phyloP scores from a whole-genome alignment of 208 protist species.

The Leishmania tarentolae region DNA sequence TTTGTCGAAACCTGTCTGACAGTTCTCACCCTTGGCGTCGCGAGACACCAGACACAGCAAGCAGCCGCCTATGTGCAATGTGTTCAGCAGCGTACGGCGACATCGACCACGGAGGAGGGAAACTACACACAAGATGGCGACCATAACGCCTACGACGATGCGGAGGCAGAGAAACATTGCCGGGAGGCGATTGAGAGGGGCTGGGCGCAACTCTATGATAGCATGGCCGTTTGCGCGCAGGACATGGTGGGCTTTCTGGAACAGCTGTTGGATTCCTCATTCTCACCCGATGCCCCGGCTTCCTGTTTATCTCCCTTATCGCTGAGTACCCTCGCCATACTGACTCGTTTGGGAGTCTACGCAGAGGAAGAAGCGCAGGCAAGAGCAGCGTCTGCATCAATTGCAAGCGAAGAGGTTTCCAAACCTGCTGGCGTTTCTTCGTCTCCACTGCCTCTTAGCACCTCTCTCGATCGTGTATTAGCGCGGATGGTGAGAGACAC shows the following conservation, averaged over 20 bases:
- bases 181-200: slow-evolving; percentile 8
- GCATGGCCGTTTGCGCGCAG: not conserved
- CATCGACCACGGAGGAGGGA: not conserved
- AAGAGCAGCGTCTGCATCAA: not conserved
- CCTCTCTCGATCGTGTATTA: slow-evolving; percentile 10
- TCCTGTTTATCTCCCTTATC: slow-evolving; percentile 9
- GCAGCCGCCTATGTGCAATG: slow-evolving; percentile 20
- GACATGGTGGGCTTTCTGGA: slow-evolving; percentile 2
- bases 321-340: slow-evolving; percentile 13
- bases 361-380: slow-evolving; percentile 3
- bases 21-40: slow-evolving; percentile 10
- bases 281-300: not conserved
- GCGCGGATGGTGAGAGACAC: slow-evolving; percentile 14
- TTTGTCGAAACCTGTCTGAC: slow-evolving; percentile 13
- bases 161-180: slow-evolving; percentile 1
- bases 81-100: not conserved
- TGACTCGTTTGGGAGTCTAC: slow-evolving; percentile 12
- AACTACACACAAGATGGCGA: not conserved
- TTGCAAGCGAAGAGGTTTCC: not conserved
- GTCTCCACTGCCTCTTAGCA: not conserved
- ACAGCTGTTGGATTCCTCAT: not conserved
- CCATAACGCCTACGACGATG: not conserved
- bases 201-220: slow-evolving; percentile 11
- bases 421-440: not conserved
- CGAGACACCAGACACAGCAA: slow-evolving; percentile 6